phyloP scores from a whole-genome alignment of 352 stramenopile species.

The Pythium graminicola region DNA sequence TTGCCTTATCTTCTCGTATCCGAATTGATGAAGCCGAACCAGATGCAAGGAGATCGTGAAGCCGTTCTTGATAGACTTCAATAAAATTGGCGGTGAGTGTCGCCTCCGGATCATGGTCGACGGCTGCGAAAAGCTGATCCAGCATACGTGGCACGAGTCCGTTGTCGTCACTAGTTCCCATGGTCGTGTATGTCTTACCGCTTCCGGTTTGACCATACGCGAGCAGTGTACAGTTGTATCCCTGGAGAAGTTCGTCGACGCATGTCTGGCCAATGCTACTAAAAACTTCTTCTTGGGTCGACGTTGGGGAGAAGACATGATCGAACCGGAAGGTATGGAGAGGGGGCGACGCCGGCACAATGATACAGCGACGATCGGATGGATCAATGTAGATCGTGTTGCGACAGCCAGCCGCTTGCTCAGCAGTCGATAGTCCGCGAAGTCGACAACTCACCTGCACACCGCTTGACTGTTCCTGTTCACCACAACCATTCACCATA shows the following conservation, averaged over 20 bases:
- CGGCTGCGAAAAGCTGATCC: slow-evolving; percentile 27
- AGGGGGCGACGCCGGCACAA: slow-evolving; percentile 4
- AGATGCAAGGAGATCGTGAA: slow-evolving; percentile 44
- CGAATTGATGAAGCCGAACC: slow-evolving; percentile 17
- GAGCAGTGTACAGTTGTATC: slow-evolving; percentile 71
- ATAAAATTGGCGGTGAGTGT: slow-evolving; percentile 48
- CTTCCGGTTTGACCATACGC: slow-evolving; percentile 66
- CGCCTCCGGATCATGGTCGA: slow-evolving; percentile 20
- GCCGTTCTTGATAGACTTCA: slow-evolving; percentile 66
- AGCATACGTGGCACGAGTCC: slow-evolving; percentile 41
- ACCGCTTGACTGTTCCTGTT: slow-evolving; percentile 4
- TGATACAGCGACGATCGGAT: neutral
- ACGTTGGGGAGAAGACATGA: slow-evolving; percentile 30
- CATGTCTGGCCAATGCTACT: slow-evolving; percentile 38
- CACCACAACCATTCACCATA: too few relatives aligned
- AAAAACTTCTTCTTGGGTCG: slow-evolving; percentile 45
- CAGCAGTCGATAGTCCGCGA: slow-evolving; percentile 10
- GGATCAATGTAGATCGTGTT: slow-evolving; percentile 2
- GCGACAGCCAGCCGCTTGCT: slow-evolving; percentile 5
- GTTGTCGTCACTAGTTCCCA: slow-evolving; percentile 18
- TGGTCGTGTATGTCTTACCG: slow-evolving; percentile 58
- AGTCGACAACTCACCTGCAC: slow-evolving; percentile 68
- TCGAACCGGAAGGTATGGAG: slow-evolving; percentile 34
- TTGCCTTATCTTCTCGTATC: slow-evolving; percentile 39
- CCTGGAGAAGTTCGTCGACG: slow-evolving; percentile 41